Conservation (phyloP, 768 basidiomycete species). For the Leccinellum rugosiceps region DNA sequence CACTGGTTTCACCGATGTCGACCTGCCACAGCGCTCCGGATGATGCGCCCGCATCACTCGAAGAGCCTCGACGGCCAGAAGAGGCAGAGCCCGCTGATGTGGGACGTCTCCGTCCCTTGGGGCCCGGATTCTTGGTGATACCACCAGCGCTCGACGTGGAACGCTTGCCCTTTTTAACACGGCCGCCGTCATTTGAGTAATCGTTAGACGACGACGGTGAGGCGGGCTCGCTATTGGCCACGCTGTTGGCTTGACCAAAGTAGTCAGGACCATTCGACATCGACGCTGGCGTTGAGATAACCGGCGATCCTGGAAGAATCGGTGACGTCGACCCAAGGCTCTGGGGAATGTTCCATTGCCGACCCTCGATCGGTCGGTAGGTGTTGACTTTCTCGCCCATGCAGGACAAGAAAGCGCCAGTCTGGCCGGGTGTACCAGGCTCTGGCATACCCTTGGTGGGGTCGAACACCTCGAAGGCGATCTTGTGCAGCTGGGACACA, state of each 20-base stretch:
- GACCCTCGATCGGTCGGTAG: conserved; percentile 78
- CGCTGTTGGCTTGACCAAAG: conserved; percentile 44
- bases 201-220: conserved; percentile 61
- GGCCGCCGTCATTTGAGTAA: conserved; percentile 78
- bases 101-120: conserved; percentile 64
- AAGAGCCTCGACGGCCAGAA: conserved; percentile 62
- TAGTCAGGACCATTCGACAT: conserved; percentile 57
- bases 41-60: conserved; percentile 64
- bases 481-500: conserved; percentile 93
- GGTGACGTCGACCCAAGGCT: conserved; percentile 50
- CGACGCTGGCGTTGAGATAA: conserved; percentile 60
- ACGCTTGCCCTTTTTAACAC: conserved; percentile 77
- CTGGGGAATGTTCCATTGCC: conserved; percentile 64
- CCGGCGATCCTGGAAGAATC: conserved; percentile 65
- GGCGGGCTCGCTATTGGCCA: conserved; percentile 66
- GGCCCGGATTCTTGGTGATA: conserved; percentile 31
- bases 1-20: conserved; percentile 90
- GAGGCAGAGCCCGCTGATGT: conserved; percentile 73
- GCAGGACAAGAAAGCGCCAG: conserved; percentile 84
- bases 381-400: conserved; percentile 94
- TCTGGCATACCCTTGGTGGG: conserved; percentile 65
- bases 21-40: conserved; percentile 85
- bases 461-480: conserved; percentile 90
- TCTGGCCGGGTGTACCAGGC: conserved; percentile 71
- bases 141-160: conserved; percentile 67